phyloP scores from a whole-genome alignment of 2,329 filamentous ascomycete species.

The Epichloe brachyelytri region DNA sequence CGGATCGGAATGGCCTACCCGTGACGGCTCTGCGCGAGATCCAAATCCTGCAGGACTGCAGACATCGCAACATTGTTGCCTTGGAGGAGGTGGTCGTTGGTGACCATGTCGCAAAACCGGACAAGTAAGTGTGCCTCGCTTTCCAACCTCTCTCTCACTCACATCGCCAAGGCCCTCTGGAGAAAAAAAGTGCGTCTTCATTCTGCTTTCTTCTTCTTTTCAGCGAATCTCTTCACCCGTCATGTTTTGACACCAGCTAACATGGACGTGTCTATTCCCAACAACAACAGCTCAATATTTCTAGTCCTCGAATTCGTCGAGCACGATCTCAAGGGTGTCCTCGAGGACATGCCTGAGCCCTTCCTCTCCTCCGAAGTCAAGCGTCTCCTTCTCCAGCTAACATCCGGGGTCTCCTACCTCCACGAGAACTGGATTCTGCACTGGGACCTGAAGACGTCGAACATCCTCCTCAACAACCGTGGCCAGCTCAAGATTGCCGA shows the following conservation, averaged over 20 bases:
- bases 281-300: slow-evolving; percentile 50
- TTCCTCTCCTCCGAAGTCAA: slow-evolving; percentile 91
- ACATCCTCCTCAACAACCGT: slow-evolving; percentile 88
- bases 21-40: slow-evolving; percentile 92
- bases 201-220: not conserved
- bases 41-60: slow-evolving; percentile 69
- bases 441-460: slow-evolving; percentile 86
- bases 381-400: slow-evolving; percentile 73
- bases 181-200: not conserved
- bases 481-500: slow-evolving; percentile 92
- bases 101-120: slow-evolving; percentile 38
- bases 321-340: slow-evolving; percentile 87
- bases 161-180: not conserved
- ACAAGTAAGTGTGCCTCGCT: slow-evolving; percentile 30
- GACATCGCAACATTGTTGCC: slow-evolving; percentile 70
- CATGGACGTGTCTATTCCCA: not conserved
- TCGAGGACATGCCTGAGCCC: slow-evolving; percentile 87
- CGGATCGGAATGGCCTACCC: slow-evolving; percentile 64
- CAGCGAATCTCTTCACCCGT: too few species aligned
- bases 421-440: slow-evolving; percentile 86
- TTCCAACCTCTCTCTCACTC: not conserved
- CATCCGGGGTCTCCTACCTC: slow-evolving; percentile 68
- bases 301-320: slow-evolving; percentile 96
- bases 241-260: not conserved
- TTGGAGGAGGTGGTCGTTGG: slow-evolving; percentile 78